Evolutionary conservation across 108 stramenopile species (phyloP), one percentile per base, ranked within the genome.

Genomic region (Cyclotella atomus): DNA sequence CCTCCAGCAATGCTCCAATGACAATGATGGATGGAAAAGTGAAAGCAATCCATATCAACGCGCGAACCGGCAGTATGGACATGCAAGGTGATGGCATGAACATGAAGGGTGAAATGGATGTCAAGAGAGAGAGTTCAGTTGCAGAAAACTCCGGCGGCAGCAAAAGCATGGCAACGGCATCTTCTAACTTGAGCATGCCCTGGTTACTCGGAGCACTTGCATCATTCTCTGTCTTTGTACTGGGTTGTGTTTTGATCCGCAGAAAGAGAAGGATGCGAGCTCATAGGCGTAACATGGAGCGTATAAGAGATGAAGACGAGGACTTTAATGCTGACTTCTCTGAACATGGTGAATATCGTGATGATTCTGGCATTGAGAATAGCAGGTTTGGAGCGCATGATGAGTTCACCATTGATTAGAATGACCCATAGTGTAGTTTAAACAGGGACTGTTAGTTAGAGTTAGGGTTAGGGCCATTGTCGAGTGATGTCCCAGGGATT

Each of bases 1-100:
- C 43, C 33, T 21, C 63, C 17, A 67, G 59, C 35, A 50, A 75
- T 32, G 53, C 68, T 59, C 68, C 80, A 29, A 50, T 43, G 38
- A 59, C 29, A 9, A 34, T 68, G 12, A 44, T 60, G 16, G 68
- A 62, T 43, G 70, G 55, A 35, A n/a, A 35, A 16, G 52, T 75
- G 2, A 75, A 34, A 19, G 80, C 80, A 41, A 52, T 81, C 3
- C 73, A 75, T 24, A 21, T 75, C 12, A 81, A 81, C 67, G 20
- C 80, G 24, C 72, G 80, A 20, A 45, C 52, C 32, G 65, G 71
- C 4, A 19, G 47, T n/a, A 49, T 49, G 47, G n/a, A 49, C n/a
- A 49, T 49, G 47, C 16, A 19, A 4, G 10, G 17, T 4, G 44
- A 4, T 5, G 25, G 55, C 28, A 56, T 30, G 28, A 8, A 29